Base-by-base conservation (phyloP, 139 green algal genomes). In the Raphidocelis subcapitata region DNA sequence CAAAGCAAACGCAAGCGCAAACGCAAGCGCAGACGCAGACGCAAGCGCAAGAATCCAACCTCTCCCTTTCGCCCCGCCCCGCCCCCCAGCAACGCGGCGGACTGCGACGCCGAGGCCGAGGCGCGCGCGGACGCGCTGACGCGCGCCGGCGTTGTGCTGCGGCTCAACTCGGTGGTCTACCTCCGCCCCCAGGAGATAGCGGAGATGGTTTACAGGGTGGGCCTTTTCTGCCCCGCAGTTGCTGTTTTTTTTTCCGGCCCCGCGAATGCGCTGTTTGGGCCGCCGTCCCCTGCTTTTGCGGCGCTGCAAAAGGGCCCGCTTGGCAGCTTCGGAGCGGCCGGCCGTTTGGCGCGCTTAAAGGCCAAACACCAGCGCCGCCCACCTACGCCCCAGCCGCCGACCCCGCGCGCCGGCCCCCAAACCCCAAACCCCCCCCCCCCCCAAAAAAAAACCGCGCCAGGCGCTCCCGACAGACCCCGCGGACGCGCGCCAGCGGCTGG, bases 121-220 rank as follows among this genome's bases (percentile, higher is more conserved):
- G 64, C 35, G 16, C 60, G 57, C 23, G 63, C 59, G 20, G 51
- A 76, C 24, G 56, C 46, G 32, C 62, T 81, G 21, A 36, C 64
- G 26, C 44, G 52, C n/a, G 75, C 75, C 10, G 75, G 75, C 23
- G 61, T 81, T 16, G 56, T 81, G 14, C 67, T 81, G 68, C 60
- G 68, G 23, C 73, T 72, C 67, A 72, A 65, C 24, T 52, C 62
- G 36, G 61, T 81, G 1, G 75, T 81, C 20, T 81, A 81, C 63
- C 63, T 81, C 24, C 51, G 61, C 2, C 67, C 75, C 1, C 35
- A 76, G 31, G 75, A 81, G 41, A 54, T 81, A 14, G 66, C 75
- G 23, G 75, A 76, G 41, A 64, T 81, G 41, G 68, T 81, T 29
- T 73, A 57, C 62, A 52, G 46, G 47, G 72, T 72, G 63, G 44